Base-by-base conservation (phyloP, 108 stramenopile species). In the Cyclotella sp. region DNA sequence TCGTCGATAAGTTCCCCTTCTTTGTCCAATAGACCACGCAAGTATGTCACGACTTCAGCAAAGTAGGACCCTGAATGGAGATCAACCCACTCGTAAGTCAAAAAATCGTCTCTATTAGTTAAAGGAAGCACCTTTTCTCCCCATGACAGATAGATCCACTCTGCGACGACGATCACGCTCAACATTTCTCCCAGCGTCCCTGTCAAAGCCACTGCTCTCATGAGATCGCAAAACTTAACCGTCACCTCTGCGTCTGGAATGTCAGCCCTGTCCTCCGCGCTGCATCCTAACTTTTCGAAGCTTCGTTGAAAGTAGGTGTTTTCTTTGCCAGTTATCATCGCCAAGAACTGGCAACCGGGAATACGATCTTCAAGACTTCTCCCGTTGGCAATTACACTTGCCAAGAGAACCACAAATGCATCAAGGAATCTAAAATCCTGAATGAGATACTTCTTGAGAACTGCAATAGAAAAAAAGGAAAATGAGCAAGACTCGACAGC, bases 361-460 rank as follows among this genome's bases (percentile, higher is more conserved):
- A 91, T 89, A 3, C 91, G 77, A 83, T 91, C 91, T 19, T 73
- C 57, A 3, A 91, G 77, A 34, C 55, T 65, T 57, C 75, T 75
- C 42, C 84, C 84, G 18, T 84, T 78, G 0, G 87, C 79, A n/a
- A 91, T 72, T 34, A 84, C 83, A 44, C 75, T 73, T 16, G 85
- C 71, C 15, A 91, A 77, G 0, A 91, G 73, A 16, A 86, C 51
- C 3, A 86, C 79, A 68, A 91, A 91, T 10, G 85, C 80, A 70
- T 91, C 89, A 26, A 91, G 72, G 63, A 91, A 91, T 16, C 88
- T 70, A 78, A 84, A 79, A 73, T 91, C 91, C 70, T 91, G 91
- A 44, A 89, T 78, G 26, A 91, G 74, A 54, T 91, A 91, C 39
- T 76, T 76, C 34, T 68, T 77, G 24, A 89, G 51, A 18, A 80